Evolutionary conservation across 345 rosid genomes (phyloP).

Genomic region (Noccaea caerulescens): DNA sequence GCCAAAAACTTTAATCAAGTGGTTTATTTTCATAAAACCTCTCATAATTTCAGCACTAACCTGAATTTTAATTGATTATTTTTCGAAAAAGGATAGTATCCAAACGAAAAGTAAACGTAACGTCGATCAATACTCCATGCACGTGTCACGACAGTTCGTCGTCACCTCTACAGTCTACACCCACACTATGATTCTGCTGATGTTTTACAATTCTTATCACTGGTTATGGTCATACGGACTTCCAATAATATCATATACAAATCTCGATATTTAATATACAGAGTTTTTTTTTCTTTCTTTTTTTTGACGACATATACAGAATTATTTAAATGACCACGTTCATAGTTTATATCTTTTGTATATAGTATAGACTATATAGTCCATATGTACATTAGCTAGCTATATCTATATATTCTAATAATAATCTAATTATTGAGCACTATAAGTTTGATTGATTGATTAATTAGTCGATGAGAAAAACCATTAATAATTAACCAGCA

Average conservation of each 20-base stretch:
- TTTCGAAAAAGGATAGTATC: not conserved
- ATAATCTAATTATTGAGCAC: not conserved
- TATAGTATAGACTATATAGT: not conserved
- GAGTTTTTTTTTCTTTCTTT: too few species aligned
- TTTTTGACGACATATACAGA: too few species aligned
- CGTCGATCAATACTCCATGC: constrained; percentile 32
- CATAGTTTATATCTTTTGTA: not conserved
- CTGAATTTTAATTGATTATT: not conserved
- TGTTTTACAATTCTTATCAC: not conserved
- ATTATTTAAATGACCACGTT: constrained; percentile 3
- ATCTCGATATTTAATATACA: not conserved
- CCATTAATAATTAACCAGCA: not conserved
- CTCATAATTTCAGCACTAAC: not conserved
- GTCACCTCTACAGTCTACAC: constrained; percentile 11
- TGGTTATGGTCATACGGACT: not conserved
- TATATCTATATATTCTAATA: not conserved
- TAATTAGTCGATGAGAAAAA: not conserved
- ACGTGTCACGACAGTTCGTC: constrained; percentile 20
- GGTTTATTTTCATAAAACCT: constrained; percentile 2
- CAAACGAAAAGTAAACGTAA: constrained; percentile 17
- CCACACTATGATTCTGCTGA: not conserved
- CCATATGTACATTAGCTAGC: not conserved
- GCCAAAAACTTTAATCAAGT: constrained; percentile 3
- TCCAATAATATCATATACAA: not conserved
- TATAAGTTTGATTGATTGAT: not conserved